Conservation (phyloP, 768 basidiomycete species). For the Melanogaster broomeanus region DNA sequence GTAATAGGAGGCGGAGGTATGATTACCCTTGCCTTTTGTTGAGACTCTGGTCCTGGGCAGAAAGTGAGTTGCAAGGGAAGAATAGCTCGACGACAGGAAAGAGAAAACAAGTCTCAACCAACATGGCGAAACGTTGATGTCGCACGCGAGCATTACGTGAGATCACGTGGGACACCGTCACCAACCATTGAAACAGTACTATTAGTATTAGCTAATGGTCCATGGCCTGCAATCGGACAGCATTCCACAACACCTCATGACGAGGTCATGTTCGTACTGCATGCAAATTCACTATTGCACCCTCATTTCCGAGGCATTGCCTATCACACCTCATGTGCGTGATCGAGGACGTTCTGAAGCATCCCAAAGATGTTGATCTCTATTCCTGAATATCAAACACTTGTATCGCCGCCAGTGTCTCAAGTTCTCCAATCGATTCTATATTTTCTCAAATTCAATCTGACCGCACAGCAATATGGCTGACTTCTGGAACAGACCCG, state of each 20-base stretch:
- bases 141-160: slow-evolving; percentile 8
- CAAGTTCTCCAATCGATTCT: background rate
- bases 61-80: slow-evolving; percentile 1
- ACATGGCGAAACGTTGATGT: slow-evolving; percentile 1
- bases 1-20: slow-evolving; percentile 9
- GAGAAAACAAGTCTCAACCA: background rate
- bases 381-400: slow-evolving; percentile 1
- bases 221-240: background rate
- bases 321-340: background rate
- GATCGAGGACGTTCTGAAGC: background rate
- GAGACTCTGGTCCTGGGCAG: slow-evolving; percentile 1
- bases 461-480: slow-evolving; percentile 36
- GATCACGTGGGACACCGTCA: slow-evolving; percentile 25
- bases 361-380: slow-evolving; percentile 1
- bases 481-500: slow-evolving; percentile 44
- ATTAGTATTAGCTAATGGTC: no score
- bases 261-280: background rate
- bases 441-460: slow-evolving; percentile 14
- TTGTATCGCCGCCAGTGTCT: background rate
- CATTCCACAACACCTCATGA: background rate
- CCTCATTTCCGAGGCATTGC: background rate
- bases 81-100: background rate
- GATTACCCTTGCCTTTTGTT: slow-evolving; percentile 5
- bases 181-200: no score
- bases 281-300: no score